Base-by-base conservation (phyloP, 306 rosid genomes). In the Dryas alaskensis region DNA sequence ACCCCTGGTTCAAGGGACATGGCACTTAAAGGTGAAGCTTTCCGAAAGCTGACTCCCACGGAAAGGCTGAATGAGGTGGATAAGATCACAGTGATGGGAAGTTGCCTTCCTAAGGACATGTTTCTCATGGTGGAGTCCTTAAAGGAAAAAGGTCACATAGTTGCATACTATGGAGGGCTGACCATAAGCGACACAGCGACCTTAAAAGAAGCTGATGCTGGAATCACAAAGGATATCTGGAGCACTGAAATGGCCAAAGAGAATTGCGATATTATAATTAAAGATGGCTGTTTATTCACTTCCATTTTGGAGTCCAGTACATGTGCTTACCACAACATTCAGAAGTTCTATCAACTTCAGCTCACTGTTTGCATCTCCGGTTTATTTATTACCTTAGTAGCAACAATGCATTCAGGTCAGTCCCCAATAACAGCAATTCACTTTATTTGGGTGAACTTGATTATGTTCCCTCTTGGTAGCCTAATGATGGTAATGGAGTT, bases 401-500 rank as follows among this genome's bases (percentile, higher is more conserved):
- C 82, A 46, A 78, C 89, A 75, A 72, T 79, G 19, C 53, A 22
- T 13, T 76, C 89, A 4, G 97, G 95, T 63, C 76, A 78, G 63
- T 86, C 95, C 2, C 91, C 92, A 0, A 58, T 91, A 51, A 70
- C 89, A 19, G 69, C 85, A 42, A 1, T 70, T 42, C 91, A 84
- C 12, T 51, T 89, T 75, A 75, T 84, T 19, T 91, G 95, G 92
- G 79, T 87, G 82, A 89, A 81, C 76, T 51, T 76, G 69, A n/a
- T 81, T 39, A 13, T 78, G 76, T 71, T 63, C 65, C 65, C 81
- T 72, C 82, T 87, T 5, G 95, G 95, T 59, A 70, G 84, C 65
- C 71, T 53, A 19, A 84, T 86, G 90, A 84, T 89, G 92, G 71
- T 17, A 58, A 86, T 89, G 92, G 78, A 84, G 67, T 70, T 82